Percentiles rank a stretch among this genome's conserved stretches.
phyloP scores from a whole-genome alignment of 2,329 filamentous ascomycete species.

The Verticillium longisporum region DNA sequence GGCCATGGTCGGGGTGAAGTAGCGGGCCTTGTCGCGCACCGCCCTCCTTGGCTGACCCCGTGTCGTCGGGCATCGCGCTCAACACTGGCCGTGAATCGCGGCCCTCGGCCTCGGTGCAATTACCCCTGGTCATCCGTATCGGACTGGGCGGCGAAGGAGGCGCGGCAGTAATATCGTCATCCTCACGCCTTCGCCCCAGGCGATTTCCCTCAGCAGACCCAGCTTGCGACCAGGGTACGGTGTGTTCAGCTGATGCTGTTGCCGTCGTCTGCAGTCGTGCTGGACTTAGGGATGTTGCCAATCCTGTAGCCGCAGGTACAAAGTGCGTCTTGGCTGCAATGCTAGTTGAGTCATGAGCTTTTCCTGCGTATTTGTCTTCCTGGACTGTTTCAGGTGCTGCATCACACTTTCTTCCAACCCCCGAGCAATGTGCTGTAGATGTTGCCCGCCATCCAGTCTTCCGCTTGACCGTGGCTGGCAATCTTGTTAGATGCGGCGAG shows the following conservation, averaged over 20 bases:
- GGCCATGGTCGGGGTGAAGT: background rate
- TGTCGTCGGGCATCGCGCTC: background rate
- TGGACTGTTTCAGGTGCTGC: background rate
- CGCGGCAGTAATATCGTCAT: background rate
- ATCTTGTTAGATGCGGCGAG: background rate
- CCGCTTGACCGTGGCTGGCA: background rate
- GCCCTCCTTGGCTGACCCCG: background rate
- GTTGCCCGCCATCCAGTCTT: background rate
- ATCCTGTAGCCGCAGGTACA: background rate
- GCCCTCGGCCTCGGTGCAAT: background rate
- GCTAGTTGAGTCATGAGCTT: background rate
- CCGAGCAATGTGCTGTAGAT: background rate
- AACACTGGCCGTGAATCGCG: background rate
- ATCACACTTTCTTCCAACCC: background rate
- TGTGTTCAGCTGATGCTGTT: background rate
- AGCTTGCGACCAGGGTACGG: background rate
- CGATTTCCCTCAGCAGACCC: background rate
- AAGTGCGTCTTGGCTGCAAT: background rate
- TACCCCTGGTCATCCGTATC: background rate
- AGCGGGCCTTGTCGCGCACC: background rate
- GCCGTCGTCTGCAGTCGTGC: background rate
- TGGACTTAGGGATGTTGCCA: background rate
- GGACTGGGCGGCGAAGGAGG: background rate
- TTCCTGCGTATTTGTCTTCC: background rate
- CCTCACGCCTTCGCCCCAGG: background rate